A percentile compares a stretch with the other conserved stretches of the same genome.
Evolutionary conservation across 768 basidiomycete genomes (phyloP).

Genomic region (Lenzites betulinus): DNA sequence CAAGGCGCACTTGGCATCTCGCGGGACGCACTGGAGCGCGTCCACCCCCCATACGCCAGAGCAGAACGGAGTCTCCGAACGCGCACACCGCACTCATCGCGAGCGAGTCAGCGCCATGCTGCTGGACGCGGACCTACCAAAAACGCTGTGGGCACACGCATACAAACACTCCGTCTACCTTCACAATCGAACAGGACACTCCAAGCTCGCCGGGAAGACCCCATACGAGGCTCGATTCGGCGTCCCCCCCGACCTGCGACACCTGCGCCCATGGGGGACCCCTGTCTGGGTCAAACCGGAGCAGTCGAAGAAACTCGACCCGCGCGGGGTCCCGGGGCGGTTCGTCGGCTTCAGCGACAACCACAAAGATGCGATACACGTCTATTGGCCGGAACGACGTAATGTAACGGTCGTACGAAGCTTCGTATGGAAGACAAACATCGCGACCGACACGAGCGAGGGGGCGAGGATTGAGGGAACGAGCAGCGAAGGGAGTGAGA

Average conservation of each 20-base stretch:
- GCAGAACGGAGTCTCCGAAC: constrained; percentile 31
- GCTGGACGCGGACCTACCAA: constrained; percentile 35
- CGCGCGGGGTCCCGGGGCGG: constrained; percentile 37
- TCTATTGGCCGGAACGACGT: constrained; percentile 36
- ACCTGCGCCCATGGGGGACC: constrained; percentile 14
- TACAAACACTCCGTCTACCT: constrained; percentile 38
- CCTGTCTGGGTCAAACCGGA: constrained; percentile 18
- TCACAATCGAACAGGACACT: constrained; percentile 36
- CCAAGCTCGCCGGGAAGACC: no score
- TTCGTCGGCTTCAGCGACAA: no score
- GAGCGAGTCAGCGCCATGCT: constrained; percentile 8
- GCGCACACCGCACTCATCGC: constrained; percentile 16
- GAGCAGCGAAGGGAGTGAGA: no score
- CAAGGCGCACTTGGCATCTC: background rate
- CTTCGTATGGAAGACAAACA: no score
- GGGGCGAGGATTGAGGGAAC: no score
- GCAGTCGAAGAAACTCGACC: constrained; percentile 18
- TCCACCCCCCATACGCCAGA: constrained; percentile 27
- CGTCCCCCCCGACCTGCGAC: constrained; percentile 26
- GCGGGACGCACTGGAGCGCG: background rate
- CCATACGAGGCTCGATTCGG: constrained; percentile 15
- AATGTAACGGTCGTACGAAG: constrained; percentile 23
- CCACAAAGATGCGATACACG: constrained; percentile 7
- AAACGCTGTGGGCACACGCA: constrained; percentile 42
- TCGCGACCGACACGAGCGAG: no score